Evolutionary conservation across 768 basidiomycete species (phyloP), one percentile per base, ranked within the genome.

Genomic region (Tulasnella sp.): DNA sequence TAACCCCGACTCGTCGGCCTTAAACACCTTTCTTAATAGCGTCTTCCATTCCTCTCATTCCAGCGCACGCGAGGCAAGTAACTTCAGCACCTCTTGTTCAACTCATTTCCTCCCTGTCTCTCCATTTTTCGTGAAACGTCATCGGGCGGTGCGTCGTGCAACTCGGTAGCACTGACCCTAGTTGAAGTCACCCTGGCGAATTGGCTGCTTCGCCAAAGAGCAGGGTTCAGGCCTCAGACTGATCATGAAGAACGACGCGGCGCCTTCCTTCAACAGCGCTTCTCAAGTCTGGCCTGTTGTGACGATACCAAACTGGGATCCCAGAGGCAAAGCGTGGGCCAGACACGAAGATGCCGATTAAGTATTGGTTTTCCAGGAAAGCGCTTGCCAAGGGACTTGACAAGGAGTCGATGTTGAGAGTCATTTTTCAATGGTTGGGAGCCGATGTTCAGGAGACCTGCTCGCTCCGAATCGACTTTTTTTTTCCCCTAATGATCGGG

Each of bases 261-360:
- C 84, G 8, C 84, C 85, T 4, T 80, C 81, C n/a, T 80, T 82
- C 40, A 87, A 81, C 37, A 86, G 82, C 6, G 40, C 72, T 72
- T 86, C 86, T 85, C 86, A 87, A 28, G 85, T 84, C n/a, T 82
- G 82, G 7, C 86, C 87, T 6, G 86, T 87, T 54, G 86, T 86
- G n/a, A 87, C 85, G 78, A 87, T 86, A 12, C 85, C 86, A 78
- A 86, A 88, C 24, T 81, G 82, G 42, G 77, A 48, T 20, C 82
- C 84, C 75, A 82, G 79, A 7, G 44, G 46, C 54, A 85, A 75
- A 16, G 85, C 84, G 46, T 85, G 83, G 40, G 86, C 76, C 73
- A 86, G 86, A 85, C 80, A 87, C 86, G 82, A 87, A 85, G 76
- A 88, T 87, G 58, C 85, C 86, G 24, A 87, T n/a, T n/a, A n/a